Evolutionary conservation across 768 basidiomycete genomes (phyloP), one percentile per base, ranked within the genome.

Genomic region (Rhizopogon vulgaris): DNA sequence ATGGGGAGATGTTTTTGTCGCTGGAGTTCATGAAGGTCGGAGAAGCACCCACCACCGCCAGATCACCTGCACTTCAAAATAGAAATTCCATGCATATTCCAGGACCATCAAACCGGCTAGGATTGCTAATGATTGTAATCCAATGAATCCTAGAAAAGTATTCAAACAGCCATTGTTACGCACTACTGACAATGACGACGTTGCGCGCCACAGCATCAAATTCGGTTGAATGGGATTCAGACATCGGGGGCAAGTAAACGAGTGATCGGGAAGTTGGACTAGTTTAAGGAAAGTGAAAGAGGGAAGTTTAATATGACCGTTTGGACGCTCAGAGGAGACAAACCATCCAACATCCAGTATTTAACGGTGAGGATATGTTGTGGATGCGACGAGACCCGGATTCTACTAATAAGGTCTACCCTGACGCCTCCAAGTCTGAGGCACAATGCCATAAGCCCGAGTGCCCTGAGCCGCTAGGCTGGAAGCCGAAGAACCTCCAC

Each of bases 41-140:
- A 5, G 11, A 22, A n/a, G 2, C 5, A 55, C 7, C 63, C 58
- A 22, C 22, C 32, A 65, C 62, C 61, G 54, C 62, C 62, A 65
- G 17, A 65, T 28, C 8, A 43, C 2, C 32, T 49, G 56, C 14
- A 36, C 7, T 41, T 65, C 63, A 6, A 61, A 56, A 3, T 51
- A 41, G 1, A 66, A 10, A 1, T 52, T 41, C 34, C 43, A 58
- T 0, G 15, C 1, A 24, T 49, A 59, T 7, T 65, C 63, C 2
- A 37, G 8, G 17, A 58, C 6, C 64, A 66, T 66, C 14, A 57
- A 0, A 2, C 25, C 48, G 12, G 59, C 39, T 0, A 58, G 41
- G 1, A 50, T 1, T 1, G 52, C 63, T 57, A 18, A 54, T 42
- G 37, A 37, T 3, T 6, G 10, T 12, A 25, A 11, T 24, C n/a